phyloP scores from a whole-genome alignment of 2,329 filamentous ascomycete genomes.

The Metarhizium guizhouense region DNA sequence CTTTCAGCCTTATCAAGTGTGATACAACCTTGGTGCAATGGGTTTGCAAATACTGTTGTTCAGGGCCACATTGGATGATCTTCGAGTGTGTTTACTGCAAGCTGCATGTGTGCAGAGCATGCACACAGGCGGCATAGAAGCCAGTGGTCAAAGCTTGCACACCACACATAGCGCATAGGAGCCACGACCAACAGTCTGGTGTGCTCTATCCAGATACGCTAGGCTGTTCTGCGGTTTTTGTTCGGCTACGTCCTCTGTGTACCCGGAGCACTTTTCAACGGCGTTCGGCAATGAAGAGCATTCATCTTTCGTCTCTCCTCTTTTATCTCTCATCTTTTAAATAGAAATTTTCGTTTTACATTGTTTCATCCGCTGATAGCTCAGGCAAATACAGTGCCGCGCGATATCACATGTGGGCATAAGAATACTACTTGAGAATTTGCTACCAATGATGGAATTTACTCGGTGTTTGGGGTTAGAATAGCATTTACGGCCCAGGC shows the following conservation, averaged over 20 bases:
- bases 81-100: slow-evolving; percentile 63
- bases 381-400: background rate
- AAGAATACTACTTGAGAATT: background rate
- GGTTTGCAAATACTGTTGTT: slow-evolving; percentile 55
- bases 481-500: background rate
- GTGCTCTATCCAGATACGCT: background rate
- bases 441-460: background rate
- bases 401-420: background rate
- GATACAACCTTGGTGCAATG: slow-evolving; percentile 57
- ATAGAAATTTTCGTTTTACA: background rate
- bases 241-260: background rate
- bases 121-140: slow-evolving; percentile 32
- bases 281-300: background rate
- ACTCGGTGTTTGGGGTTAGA: background rate
- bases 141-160: background rate
- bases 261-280: background rate
- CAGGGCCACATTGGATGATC: slow-evolving; percentile 59
- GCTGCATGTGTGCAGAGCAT: slow-evolving; percentile 53
- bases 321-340: background rate
- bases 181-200: background rate
- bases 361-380: background rate
- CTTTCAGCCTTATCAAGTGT: slow-evolving; percentile 58
- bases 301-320: background rate
- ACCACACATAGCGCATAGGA: background rate
- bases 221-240: background rate